Evolutionary conservation across 1,284 basidiomycete genomes (phyloP), one percentile per base, ranked within the genome.

Genomic region (Leccinum subrobustum): DNA sequence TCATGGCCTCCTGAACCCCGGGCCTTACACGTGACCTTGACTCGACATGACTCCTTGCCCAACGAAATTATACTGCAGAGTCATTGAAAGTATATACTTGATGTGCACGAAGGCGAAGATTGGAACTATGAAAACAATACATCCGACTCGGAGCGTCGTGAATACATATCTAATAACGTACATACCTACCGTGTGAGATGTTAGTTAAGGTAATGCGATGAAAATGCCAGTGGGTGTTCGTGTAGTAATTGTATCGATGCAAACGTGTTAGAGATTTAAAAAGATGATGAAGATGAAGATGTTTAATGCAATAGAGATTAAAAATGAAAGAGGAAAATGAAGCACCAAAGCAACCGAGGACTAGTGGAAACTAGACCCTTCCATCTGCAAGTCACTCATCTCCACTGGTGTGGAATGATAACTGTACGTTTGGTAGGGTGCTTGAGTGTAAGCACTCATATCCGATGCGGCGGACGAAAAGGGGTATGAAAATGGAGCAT

Each of bases 21-120:
- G 25, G 25, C 25, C 6, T 16, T 31, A 16, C 63, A 64, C 63
- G 63, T 64, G 63, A 64, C 65, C 31, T 53, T 60, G 52, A 50
- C 48, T 50, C 23, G 7, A 50, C 2, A 16, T 23, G 47, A 48
- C 47, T 23, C 27, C 8, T 48, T 48, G 12, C 42, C 42, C 9
- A 44, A 18, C 3, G 6, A 44, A 44, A 18, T 12, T 3, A 11
- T 44, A 4, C 4, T 18, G 8, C 5, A n/a, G 18, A 44, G 18
- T 6, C 23, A 14, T 20, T 25, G 20, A 48, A 25, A 14, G 23
- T 48, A 25, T 25, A 20, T 44, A 44, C 18, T 8, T 44, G 29
- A 44, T 44, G 42, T 44, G 18, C 18, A 44, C 18, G 0, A 48
- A 48, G 44, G 23, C 18, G 42, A 48, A 48, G 12, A 14, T 23